phyloP scores from a whole-genome alignment of 1,284 basidiomycete species.

The Tilletia caries region DNA sequence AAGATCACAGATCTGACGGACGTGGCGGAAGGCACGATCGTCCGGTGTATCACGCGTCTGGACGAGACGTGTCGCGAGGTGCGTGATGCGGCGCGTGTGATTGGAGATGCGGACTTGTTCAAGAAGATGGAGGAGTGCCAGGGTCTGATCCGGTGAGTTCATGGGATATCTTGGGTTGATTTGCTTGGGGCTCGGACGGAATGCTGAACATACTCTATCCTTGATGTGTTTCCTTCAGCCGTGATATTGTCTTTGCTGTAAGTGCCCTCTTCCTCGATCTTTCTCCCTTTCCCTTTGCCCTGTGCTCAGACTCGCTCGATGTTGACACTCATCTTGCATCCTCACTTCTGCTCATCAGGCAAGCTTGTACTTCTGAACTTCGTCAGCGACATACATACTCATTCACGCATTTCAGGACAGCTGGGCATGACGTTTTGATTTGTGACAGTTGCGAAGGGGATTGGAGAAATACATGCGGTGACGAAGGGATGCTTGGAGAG shows the following conservation, averaged over 20 bases:
- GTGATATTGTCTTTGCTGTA: conserved; percentile 51
- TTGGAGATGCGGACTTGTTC: conserved; percentile 90
- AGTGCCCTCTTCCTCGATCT: conserved; percentile 42
- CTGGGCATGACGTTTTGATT: no score
- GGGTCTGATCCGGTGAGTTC: conserved; percentile 64
- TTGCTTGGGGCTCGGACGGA: not conserved
- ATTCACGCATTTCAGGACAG: no score
- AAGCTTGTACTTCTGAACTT: not conserved
- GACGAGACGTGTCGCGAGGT: conserved; percentile 98
- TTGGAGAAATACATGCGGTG: no score
- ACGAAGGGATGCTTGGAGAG: no score
- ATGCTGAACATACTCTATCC: not conserved
- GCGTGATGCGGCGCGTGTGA: conserved; percentile 91
- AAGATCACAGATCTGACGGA: conserved; percentile 90
- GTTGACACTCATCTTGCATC: not conserved
- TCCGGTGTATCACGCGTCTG: conserved; percentile 88
- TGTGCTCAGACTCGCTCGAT: not conserved
- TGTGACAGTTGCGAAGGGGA: no score
- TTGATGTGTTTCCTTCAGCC: conserved; percentile 12
- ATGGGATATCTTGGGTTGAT: not conserved
- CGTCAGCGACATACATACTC: no score
- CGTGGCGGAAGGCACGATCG: conserved; percentile 93
- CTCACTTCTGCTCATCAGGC: no score
- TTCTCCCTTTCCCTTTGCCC: not conserved
- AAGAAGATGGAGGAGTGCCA: conserved; percentile 97